Evolutionary conservation across 441 rosid species (phyloP).

Genomic region (Rhodomyrtus psidioides): DNA sequence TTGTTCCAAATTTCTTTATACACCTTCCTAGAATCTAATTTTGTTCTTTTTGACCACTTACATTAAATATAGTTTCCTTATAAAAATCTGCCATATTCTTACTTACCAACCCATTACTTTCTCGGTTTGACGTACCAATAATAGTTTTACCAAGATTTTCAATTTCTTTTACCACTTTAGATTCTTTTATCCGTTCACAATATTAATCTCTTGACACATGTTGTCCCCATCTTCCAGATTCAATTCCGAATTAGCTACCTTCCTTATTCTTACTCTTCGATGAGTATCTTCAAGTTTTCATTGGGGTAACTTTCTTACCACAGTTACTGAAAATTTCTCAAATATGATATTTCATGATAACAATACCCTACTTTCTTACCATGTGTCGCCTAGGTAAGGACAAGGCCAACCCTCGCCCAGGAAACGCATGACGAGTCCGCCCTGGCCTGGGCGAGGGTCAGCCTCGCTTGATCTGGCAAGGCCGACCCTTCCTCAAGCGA

Average conservation of each 20-base stretch:
- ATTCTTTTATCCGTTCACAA: no score
- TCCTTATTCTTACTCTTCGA: neutral
- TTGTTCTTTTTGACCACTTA: neutral
- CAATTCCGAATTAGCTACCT: neutral
- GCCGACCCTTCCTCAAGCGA: no score
- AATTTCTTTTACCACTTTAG: no score
- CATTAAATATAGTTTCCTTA: neutral
- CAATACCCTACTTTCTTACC: neutral
- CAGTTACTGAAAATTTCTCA: neutral
- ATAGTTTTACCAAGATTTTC: neutral
- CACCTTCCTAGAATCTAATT: neutral
- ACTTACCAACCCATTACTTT: neutral
- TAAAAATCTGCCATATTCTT: neutral
- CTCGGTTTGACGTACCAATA: neutral
- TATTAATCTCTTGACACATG: neutral
- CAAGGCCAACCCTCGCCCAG: no score
- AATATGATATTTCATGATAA: neutral
- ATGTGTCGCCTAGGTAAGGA: no score
- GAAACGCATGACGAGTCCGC: no score
- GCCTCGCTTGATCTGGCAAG: no score
- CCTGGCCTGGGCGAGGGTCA: no score
- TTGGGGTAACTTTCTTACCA: neutral
- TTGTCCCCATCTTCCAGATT: neutral
- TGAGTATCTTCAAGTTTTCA: neutral
- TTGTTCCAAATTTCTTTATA: neutral